These are phyloP conservation scores for Pichia ethanolica DNA, from an alignment of 805 yeast genomes.

Conservation along the genomic window DNA sequence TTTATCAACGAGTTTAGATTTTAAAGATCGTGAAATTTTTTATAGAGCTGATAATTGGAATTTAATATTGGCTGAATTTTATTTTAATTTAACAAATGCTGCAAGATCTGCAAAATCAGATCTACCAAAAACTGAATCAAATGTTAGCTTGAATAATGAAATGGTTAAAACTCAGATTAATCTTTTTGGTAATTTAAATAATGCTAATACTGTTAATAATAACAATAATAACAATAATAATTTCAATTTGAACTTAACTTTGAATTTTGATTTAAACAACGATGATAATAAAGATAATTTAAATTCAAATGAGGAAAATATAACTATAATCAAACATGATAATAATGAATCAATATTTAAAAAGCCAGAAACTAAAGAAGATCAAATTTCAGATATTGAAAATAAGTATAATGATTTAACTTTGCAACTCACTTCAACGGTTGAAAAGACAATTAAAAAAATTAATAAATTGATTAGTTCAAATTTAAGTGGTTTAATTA, in stretches of 20 bases:
- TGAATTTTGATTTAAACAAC: not conserved
- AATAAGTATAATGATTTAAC: not conserved
- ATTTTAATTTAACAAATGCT: conserved; percentile 41
- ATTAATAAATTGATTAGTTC: not conserved
- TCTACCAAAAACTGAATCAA: conserved; percentile 10
- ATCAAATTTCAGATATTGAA: conserved; percentile 1
- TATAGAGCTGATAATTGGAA: conserved; percentile 48
- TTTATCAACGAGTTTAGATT: conserved; percentile 43
- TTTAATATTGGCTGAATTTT: conserved; percentile 52
- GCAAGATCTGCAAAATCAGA: conserved; percentile 21
- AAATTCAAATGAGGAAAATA: not conserved
- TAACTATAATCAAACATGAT: conserved; percentile 1
- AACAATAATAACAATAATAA: conserved; percentile 5
- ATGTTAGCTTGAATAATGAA: not conserved
- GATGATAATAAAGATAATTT: not conserved
- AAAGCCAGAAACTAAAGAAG: not conserved
- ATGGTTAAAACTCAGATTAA: conserved; percentile 5
- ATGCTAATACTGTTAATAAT: conserved; percentile 7
- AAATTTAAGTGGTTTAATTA: too few species aligned
- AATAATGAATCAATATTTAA: not conserved
- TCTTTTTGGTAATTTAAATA: conserved; percentile 24
- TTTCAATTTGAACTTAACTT: conserved; percentile 13
- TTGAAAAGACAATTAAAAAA: not conserved
- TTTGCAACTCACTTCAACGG: not conserved
- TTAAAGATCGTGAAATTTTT: conserved; percentile 43